Evolutionary conservation across 148 eudicot genomes (phyloP), one percentile per base, ranked within the genome.

Genomic region (Hydrangea macrophylla): DNA sequence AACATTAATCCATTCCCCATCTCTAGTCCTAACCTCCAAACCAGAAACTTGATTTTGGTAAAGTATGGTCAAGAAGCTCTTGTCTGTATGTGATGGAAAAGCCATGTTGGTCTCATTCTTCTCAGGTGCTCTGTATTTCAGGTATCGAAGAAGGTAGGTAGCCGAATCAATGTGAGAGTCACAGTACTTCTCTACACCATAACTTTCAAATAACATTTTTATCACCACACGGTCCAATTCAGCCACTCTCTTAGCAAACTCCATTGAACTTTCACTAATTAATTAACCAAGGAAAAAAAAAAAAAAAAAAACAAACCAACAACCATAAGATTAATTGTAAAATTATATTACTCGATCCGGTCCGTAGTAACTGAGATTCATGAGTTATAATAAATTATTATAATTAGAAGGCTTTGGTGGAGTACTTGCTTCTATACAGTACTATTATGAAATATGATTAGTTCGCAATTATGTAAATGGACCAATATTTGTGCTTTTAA

Each of bases 31-130:
- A 18, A 78, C 66, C 62, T 81, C 77, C 54, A 81, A 65, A 35
- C 85, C 85, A 8, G 85, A 81, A 42, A 81, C 62, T 51, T 81
- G 85, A 67, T 81, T 81, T 26, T 81, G 85, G 50, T 81, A 70
- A 12, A 81, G 82, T 40, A 81, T 72, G 48, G 85, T 81, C 18
- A 75, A 26, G 77, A 81, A 81, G 58, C 79, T 81, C 76, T 81
- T 81, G 59, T 81, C 85, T 6, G 82, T 78, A 28, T 81, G 85
- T 68, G 79, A 68, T 1, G 82, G 82, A 44, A 78, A 75, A n/a
- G 75, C 85, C 77, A 78, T 71, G 0, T 61, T 78, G 6, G 74
- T 75, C 76, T 81, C 82, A 18, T 75, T 75, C 18, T 18, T 7
- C 27, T 39, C 55, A 1, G 85, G 85, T 3, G 79, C 79, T 36